phyloP scores from a whole-genome alignment of 495 filamentous ascomycete species.

The Neurospora sp. region DNA sequence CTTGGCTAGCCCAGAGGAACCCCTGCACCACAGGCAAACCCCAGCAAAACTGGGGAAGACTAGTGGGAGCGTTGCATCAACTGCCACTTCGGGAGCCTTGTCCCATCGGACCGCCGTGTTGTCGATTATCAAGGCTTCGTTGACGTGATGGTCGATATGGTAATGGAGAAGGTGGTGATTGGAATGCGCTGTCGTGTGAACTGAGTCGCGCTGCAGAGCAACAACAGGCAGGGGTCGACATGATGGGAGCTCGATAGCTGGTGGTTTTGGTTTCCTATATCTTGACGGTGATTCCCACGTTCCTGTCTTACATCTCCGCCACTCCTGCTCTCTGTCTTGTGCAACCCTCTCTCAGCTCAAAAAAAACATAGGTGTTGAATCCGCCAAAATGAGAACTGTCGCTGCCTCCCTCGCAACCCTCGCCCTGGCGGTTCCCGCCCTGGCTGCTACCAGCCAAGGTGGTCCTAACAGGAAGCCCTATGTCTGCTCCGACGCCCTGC shows the following conservation, averaged over 20 bases:
- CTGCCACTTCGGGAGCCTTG: not conserved
- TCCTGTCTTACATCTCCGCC: not conserved
- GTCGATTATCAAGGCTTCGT: not conserved
- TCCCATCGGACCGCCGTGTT: not conserved
- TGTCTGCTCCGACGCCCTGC: constrained; percentile 15
- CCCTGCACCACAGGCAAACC: not conserved
- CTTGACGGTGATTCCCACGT: not conserved
- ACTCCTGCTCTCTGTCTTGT: not conserved
- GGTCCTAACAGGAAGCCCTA: constrained; percentile 2
- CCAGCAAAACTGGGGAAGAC: not conserved
- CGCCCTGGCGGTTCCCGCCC: not conserved
- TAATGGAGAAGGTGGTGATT: not conserved
- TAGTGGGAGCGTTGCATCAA: not conserved
- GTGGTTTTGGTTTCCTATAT: not conserved
- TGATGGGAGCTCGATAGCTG: not conserved
- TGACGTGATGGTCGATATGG: not conserved
- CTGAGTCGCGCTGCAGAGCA: not conserved
- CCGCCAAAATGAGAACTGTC: not conserved
- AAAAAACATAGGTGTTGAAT: not conserved
- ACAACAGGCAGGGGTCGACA: not conserved
- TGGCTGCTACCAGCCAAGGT: not conserved
- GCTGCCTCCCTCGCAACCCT: not conserved
- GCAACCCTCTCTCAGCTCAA: not conserved
- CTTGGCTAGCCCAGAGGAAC: not conserved
- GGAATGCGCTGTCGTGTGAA: not conserved